phyloP scores from a whole-genome alignment of 1,284 basidiomycete genomes.

The Cutaneotrichosporon spelunceum region DNA sequence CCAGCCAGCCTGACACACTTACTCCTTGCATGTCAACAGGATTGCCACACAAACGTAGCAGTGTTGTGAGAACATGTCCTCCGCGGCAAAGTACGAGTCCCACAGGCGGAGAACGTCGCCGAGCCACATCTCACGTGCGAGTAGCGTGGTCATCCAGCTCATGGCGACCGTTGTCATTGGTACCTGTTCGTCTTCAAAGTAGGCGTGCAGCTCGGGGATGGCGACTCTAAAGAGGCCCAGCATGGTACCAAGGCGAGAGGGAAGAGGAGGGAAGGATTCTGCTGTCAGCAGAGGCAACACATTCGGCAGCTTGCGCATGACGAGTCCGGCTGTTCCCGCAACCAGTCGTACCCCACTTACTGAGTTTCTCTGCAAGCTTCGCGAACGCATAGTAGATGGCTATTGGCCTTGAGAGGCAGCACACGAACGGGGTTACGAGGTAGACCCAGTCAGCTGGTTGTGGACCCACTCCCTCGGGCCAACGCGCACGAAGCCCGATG shows the following conservation, averaged over 20 bases:
- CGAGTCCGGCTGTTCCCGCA: too few species aligned
- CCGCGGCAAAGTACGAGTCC: constrained; percentile 48
- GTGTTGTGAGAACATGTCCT: constrained; percentile 49
- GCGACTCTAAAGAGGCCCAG: constrained; percentile 44
- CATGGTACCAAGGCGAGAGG: constrained; percentile 41
- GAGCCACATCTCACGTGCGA: constrained; percentile 49
- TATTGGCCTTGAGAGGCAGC: constrained; percentile 38
- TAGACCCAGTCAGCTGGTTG: constrained; percentile 44
- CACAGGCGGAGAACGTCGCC: constrained; percentile 46
- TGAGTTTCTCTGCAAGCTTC: constrained; percentile 39
- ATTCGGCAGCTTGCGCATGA: too few species aligned
- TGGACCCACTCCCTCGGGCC: constrained; percentile 14
- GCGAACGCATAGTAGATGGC: constrained; percentile 44
- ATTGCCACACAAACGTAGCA: constrained; percentile 50
- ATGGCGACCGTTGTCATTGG: constrained; percentile 43
- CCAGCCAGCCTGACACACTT: constrained; percentile 23
- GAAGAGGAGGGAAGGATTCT: constrained; percentile 44
- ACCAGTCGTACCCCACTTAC: constrained; percentile 26
- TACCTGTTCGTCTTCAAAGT: constrained; percentile 51
- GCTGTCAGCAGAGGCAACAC: constrained; percentile 2
- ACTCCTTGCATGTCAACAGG: constrained; percentile 49
- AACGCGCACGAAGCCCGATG: constrained; percentile 9
- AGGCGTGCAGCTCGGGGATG: constrained; percentile 45
- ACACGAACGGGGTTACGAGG: constrained; percentile 46
- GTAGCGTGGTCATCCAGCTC: constrained; percentile 46